phyloP scores from a whole-genome alignment of 73 alveolate species.

The Paraurostyla sp. region DNA sequence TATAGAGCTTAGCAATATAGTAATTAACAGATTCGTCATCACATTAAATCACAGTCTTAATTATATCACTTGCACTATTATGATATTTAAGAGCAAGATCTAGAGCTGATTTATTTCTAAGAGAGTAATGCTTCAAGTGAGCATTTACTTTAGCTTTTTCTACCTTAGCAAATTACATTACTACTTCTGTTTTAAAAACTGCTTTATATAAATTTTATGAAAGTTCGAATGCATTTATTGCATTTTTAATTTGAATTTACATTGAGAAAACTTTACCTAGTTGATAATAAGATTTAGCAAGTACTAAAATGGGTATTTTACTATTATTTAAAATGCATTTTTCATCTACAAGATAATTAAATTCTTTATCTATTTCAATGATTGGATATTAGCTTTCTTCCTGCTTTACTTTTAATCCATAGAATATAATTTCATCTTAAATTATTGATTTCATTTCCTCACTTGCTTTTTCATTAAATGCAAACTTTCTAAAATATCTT shows the following conservation, averaged over 20 bases:
- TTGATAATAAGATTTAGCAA: not conserved
- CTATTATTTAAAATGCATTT: too few relatives aligned
- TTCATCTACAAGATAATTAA: not conserved
- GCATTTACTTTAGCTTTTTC: not conserved
- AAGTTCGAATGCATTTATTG: not conserved
- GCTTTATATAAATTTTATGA: too few relatives aligned
- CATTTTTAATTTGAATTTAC: not conserved
- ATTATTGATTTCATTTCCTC: not conserved
- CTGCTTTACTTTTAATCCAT: not conserved
- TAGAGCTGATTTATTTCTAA: not conserved
- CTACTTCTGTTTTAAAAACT: not conserved
- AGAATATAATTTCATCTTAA: not conserved
- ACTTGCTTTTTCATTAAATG: slow-evolving; percentile 19
- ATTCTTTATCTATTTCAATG: not conserved
- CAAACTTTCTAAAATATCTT: slow-evolving; percentile 6
- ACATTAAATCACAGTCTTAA: not conserved
- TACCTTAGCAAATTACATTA: not conserved
- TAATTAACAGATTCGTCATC: not conserved
- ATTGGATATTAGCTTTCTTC: not conserved
- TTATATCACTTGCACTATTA: not conserved
- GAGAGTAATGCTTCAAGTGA: not conserved
- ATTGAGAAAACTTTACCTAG: not conserved
- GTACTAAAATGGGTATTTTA: not conserved
- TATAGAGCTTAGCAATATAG: not conserved
- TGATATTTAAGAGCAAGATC: not conserved